Evolutionary conservation across 2,329 filamentous ascomycete species (phyloP), one percentile per base, ranked within the genome.

Genomic region (Stachybotrys chartarum): DNA sequence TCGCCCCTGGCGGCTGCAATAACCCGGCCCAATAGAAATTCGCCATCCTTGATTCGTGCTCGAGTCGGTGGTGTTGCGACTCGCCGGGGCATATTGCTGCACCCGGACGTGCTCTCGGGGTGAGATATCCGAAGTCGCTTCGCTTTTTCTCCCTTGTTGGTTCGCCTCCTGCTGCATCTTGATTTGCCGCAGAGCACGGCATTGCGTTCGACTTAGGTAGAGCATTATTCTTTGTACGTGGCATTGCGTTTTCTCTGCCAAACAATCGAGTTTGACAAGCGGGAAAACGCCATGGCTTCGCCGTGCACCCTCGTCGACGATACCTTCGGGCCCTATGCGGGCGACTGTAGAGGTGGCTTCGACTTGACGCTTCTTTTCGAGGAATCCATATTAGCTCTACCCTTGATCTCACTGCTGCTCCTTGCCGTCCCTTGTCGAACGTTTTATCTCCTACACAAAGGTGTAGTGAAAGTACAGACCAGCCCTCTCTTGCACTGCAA

Each of bases 341-440:
- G 57, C 14, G 50, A 32, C n/a, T 71, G 74, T 17, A 71, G 74
- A 35, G 71, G 73, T 17, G 63, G 72, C 0, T 77, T 76, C 53
- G 80, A 82, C 64, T 73, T 80, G 42, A 76, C 75, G 1, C 64
- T 82, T 18, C 72, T 76, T 8, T 70, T 82, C 39, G 69, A 72
- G 55, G 68, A 71, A 31, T 64, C 61, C 6, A 63, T 72, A 14
- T 65, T 72, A 18, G 56, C 62, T 48, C 58, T 67, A 14, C 62
- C 65, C 0, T 63, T 66, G 1, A 62, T 65, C 1, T 59, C 48
- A 1, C 2, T 67, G 10, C 55, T 72, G 1, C 58, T 72, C 5
- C 32, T 71, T 17, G 57, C 57, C 5, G 65, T 58, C 0, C 69
- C 69, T 1, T 60, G 47, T 45, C 59, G 62, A 18, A 53, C 39